phyloP scores from a whole-genome alignment of 805 yeast species.

The Candida hungchunana region DNA sequence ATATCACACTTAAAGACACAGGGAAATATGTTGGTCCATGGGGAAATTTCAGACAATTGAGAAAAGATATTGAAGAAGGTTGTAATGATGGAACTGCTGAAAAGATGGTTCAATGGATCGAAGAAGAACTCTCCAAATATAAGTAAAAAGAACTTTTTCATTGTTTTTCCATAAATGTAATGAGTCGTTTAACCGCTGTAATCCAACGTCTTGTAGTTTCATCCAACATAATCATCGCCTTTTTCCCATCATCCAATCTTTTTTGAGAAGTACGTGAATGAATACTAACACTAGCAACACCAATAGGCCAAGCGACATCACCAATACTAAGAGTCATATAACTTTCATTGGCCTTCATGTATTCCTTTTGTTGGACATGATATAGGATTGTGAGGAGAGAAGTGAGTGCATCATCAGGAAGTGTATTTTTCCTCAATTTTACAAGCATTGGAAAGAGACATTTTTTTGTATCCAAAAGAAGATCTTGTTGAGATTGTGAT shows the following conservation, averaged over 20 bases:
- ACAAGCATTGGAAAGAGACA: slow-evolving; percentile 51
- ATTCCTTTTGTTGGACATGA: slow-evolving; percentile 53
- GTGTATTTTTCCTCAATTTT: slow-evolving; percentile 40
- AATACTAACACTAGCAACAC: slow-evolving; percentile 73
- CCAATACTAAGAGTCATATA: slow-evolving; percentile 79
- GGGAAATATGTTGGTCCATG: slow-evolving; percentile 39
- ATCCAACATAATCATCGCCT: slow-evolving; percentile 74
- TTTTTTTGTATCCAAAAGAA: slow-evolving; percentile 43
- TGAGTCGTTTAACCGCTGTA: slow-evolving; percentile 64
- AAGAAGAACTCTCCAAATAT: slow-evolving; percentile 14
- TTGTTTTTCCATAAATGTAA: slow-evolving; percentile 40
- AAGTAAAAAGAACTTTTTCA: neutral
- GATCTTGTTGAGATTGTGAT: slow-evolving; percentile 20
- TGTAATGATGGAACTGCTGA: slow-evolving; percentile 30
- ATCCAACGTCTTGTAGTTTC: slow-evolving; percentile 76
- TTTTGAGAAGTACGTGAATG: slow-evolving; percentile 67
- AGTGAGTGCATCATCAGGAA: slow-evolving; percentile 40
- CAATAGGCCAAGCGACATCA: slow-evolving; percentile 91
- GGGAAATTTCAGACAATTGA: slow-evolving; percentile 35
- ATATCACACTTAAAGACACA: slow-evolving; percentile 29
- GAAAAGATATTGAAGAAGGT: slow-evolving; percentile 34
- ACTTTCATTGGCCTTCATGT: slow-evolving; percentile 53
- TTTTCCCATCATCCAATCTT: slow-evolving; percentile 46
- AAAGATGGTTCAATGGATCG: slow-evolving; percentile 33
- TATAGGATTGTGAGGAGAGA: slow-evolving; percentile 57